Base-by-base conservation (phyloP, 441 rosid species). In the Melastoma candidum region DNA sequence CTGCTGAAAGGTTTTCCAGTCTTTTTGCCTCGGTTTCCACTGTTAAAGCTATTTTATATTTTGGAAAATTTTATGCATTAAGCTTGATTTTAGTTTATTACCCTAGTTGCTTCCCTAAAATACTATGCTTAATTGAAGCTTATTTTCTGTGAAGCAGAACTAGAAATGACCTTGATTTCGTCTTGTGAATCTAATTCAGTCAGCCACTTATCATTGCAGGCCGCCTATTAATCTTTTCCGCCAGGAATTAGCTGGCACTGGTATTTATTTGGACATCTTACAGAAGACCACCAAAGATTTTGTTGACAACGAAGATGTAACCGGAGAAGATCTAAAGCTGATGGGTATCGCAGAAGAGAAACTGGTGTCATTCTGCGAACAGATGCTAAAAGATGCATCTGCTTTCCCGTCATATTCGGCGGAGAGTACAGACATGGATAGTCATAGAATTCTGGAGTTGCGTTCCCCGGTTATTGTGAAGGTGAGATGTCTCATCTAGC, bases 181-280 rank as follows among this genome's bases (percentile, higher is more conserved):
- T 36, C 43, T 36, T 36, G 43, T 36, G 43, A 6, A 10, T 36
- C 43, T 36, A 36, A 36, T 36, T 36, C 43, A 36, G 9, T 36
- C 2, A 36, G 43, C 10, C 11, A 36, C 8, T 36, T 36, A 36
- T 36, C 43, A 10, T 1, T 36, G 66, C 87, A 94, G 99, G 85
- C 95, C 95, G 41, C 97, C 99, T 54, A 64, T 74, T 65, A 94
- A 90, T 75, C 94, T 94, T 67, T 82, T 94, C 59, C 95, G 96
- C 47, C 97, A 94, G 78, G 99, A 94, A 76, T 72, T 87, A 45
- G 78, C 83, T 39, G 99, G 95, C 69, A 82, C 97, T 26, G 70
- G 70, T 68, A 78, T 94, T 63, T 94, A 90, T 82, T 71, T 90
- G 56, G 97, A 90, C 58, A 82, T 94, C 63, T 79, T 94, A 59